phyloP scores from a whole-genome alignment of 805 yeast species.

The Candida silvicultrix region DNA sequence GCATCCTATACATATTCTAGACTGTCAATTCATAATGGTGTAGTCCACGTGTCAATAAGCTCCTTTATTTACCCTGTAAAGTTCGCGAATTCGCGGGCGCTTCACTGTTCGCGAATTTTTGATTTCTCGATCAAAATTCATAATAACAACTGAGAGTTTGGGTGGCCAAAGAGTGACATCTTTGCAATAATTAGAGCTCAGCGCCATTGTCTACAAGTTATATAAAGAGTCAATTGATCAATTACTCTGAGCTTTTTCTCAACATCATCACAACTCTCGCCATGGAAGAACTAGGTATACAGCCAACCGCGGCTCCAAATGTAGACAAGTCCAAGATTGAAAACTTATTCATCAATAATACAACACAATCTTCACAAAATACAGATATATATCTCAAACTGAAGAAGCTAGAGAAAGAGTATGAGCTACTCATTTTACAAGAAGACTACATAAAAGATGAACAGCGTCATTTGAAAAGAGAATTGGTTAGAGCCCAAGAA shows the following conservation, averaged over 20 bases:
- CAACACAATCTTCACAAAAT: slow-evolving; percentile 21
- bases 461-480: slow-evolving; percentile 92
- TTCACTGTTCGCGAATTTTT: background rate
- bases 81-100: no score
- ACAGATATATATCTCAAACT: slow-evolving; percentile 75
- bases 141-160: slow-evolving; percentile 2
- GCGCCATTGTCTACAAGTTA: no score
- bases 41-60: background rate
- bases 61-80: no score
- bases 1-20: background rate
- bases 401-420: slow-evolving; percentile 86
- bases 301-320: slow-evolving; percentile 25
- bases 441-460: slow-evolving; percentile 98
- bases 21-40: background rate
- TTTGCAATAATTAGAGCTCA: background rate
- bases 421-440: slow-evolving; percentile 77
- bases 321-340: slow-evolving; percentile 27
- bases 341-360: slow-evolving; percentile 21
- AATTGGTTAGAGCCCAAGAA: slow-evolving; percentile 93
- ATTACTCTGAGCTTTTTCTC: background rate
- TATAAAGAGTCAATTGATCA: background rate
- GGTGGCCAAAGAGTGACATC: slow-evolving; percentile 14
- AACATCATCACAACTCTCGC: background rate
- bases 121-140: background rate
- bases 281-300: slow-evolving; percentile 64